Percentiles rank a stretch among this genome's conserved stretches.
Conservation (phyloP, 2,329 filamentous ascomycete genomes). For the Graphium sp. region DNA sequence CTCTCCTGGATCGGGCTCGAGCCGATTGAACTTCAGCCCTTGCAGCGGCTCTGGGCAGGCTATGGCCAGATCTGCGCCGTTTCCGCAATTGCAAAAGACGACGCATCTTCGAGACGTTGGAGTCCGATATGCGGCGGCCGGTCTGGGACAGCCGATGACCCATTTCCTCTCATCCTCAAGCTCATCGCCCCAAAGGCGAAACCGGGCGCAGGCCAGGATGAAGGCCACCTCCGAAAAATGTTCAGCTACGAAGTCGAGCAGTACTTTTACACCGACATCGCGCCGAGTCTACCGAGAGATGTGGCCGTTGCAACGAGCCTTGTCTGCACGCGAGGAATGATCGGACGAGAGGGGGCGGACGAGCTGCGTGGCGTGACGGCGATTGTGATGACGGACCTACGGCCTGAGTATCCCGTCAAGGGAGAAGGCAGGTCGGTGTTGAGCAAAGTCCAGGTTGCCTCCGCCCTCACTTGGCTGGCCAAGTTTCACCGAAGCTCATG, state of each 20-base stretch:
- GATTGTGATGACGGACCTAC: slow-evolving; percentile 40
- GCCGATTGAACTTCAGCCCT: slow-evolving; percentile 17
- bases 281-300: slow-evolving; percentile 23
- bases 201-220: slow-evolving; percentile 23
- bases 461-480: slow-evolving; percentile 45
- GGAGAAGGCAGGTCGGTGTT: slow-evolving; percentile 35
- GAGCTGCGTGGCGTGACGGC: slow-evolving; percentile 25
- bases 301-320: slow-evolving; percentile 33
- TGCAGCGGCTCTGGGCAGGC: slow-evolving; percentile 31
- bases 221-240: slow-evolving; percentile 49
- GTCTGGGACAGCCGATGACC: slow-evolving; percentile 6
- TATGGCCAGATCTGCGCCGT: slow-evolving; percentile 40
- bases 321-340: slow-evolving; percentile 19
- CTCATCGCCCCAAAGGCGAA: slow-evolving; percentile 29
- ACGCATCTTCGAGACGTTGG: no score
- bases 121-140: no score
- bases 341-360: slow-evolving; percentile 10
- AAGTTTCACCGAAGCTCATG: slow-evolving; percentile 41
- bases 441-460: slow-evolving; percentile 25
- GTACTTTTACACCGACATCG: slow-evolving; percentile 43
- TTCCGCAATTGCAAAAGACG: slow-evolving; percentile 18
- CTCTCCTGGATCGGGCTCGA: slow-evolving; percentile 20
- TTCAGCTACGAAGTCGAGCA: slow-evolving; percentile 52
- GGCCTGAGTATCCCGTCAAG: slow-evolving; percentile 32
- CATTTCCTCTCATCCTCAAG: slow-evolving; percentile 35